Percentiles rank a stretch among this genome's conserved stretches.
These are phyloP conservation scores for Globisporangium irregulare DNA, from an alignment of 352 stramenopile species.

Conservation along the genomic window DNA sequence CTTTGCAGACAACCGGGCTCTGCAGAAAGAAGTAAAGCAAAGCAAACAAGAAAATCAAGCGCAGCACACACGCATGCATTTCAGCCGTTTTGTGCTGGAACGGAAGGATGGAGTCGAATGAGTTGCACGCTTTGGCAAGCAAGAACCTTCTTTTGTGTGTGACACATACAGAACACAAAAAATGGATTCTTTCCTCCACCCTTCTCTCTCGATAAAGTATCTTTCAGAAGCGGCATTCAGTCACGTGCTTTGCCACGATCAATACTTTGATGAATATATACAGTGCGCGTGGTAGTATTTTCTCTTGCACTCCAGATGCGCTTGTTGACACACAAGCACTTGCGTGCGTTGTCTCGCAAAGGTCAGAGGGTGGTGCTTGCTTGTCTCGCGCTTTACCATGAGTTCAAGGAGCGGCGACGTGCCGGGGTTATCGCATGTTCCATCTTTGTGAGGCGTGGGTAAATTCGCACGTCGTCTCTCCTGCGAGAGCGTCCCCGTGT, in stretches of 20 bases:
- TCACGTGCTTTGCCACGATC: neutral
- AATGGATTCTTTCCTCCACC: constrained; percentile 3
- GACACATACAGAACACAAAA: neutral
- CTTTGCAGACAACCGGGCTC: too few species aligned
- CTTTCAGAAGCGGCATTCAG: neutral
- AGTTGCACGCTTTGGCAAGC: neutral
- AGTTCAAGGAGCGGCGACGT: neutral
- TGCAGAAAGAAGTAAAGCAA: too few species aligned
- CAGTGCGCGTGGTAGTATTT: neutral
- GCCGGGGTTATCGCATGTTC: neutral
- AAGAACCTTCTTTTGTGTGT: neutral
- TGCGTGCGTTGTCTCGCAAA: constrained; percentile 1
- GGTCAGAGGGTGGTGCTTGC: neutral
- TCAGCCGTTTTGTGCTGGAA: too few species aligned
- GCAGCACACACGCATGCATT: too few species aligned
- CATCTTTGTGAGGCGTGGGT: neutral
- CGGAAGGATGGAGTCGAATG: neutral
- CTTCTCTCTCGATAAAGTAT: neutral
- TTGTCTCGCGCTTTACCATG: constrained; percentile 1
- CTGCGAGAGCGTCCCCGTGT: neutral
- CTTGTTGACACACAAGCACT: neutral
- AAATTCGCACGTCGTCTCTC: constrained; percentile 1
- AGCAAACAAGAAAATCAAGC: too few species aligned
- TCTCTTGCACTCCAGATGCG: neutral
- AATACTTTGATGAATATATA: neutral